A percentile compares a stretch with the other conserved stretches of the same genome.
These are phyloP conservation scores for Pseudonitzschia multiseries DNA, from an alignment of 108 stramenopile species.

Conservation along the genomic window DNA sequence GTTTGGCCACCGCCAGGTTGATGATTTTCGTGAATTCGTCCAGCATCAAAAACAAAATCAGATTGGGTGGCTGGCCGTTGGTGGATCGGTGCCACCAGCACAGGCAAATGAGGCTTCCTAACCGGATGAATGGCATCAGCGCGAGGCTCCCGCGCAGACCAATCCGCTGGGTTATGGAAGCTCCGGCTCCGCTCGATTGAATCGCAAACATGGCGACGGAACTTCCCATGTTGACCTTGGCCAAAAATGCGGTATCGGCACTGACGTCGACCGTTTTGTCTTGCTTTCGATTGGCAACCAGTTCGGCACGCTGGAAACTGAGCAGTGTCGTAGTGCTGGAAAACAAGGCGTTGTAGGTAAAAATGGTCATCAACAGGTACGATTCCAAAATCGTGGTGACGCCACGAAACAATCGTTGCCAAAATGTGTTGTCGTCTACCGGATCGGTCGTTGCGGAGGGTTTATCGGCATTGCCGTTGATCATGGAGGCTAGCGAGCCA, in stretches of 20 bases:
- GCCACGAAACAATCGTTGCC: constrained; percentile 78
- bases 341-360: constrained; percentile 90
- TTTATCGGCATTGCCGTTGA: constrained; percentile 18
- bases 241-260: constrained; percentile 84
- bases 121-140: constrained; percentile 78
- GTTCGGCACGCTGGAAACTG: constrained; percentile 84
- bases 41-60: constrained; percentile 74
- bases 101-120: constrained; percentile 60
- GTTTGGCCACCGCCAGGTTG: constrained; percentile 86
- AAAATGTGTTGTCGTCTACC: constrained; percentile 75
- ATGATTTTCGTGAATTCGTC: constrained; percentile 89
- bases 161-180: constrained; percentile 60
- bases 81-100: constrained; percentile 81
- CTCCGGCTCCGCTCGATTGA: constrained; percentile 81
- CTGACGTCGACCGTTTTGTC: constrained; percentile 39
- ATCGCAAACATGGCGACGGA: constrained; percentile 79
- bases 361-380: constrained; percentile 85
- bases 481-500: not conserved
- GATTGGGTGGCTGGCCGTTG: constrained; percentile 70
- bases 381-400: constrained; percentile 82
- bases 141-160: constrained; percentile 76
- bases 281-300: constrained; percentile 67
- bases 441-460: constrained; percentile 31
- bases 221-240: constrained; percentile 82
- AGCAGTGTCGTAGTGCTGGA: constrained; percentile 79